Evolutionary conservation across 2,329 filamentous ascomycete species (phyloP).

Genomic region (Paraconiothyrium sp.): DNA sequence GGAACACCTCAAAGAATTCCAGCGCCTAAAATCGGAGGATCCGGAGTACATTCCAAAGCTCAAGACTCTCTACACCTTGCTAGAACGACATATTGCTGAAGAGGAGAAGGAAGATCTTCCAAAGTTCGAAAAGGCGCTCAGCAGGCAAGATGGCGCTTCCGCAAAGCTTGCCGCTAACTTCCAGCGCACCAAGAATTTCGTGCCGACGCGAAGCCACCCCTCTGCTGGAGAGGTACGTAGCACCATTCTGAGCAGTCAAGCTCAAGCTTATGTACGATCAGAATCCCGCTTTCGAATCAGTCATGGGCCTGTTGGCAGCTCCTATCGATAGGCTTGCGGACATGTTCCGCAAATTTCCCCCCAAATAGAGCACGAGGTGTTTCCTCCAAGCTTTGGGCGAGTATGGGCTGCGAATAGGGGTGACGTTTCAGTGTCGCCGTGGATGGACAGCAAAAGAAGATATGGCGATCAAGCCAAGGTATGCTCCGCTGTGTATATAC

Average conservation of each 20-base stretch:
- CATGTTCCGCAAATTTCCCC: constrained; percentile 65
- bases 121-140: constrained; percentile 35
- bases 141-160: constrained; percentile 28
- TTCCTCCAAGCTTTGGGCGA: too few species aligned
- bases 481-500: too few species aligned
- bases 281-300: constrained; percentile 66
- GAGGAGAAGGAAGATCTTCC: constrained; percentile 45
- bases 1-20: constrained; percentile 41
- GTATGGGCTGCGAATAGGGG: too few species aligned
- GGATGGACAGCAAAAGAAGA: too few species aligned
- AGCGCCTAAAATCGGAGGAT: constrained; percentile 33
- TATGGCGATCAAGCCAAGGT: too few species aligned
- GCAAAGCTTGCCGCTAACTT: constrained; percentile 42
- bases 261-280: neutral
- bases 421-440: too few species aligned
- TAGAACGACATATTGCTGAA: constrained; percentile 43
- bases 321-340: constrained; percentile 65
- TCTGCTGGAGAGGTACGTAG: constrained; percentile 48
- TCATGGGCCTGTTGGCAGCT: constrained; percentile 62
- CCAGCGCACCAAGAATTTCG: constrained; percentile 42
- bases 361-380: constrained; percentile 26
- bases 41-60: constrained; percentile 36
- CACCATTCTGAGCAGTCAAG: too few species aligned
- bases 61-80: constrained; percentile 31
- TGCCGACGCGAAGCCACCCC: constrained; percentile 44